These are phyloP conservation scores for Coelastrella sp. DNA, from an alignment of 139 green algal species.

Conservation along the genomic window DNA sequence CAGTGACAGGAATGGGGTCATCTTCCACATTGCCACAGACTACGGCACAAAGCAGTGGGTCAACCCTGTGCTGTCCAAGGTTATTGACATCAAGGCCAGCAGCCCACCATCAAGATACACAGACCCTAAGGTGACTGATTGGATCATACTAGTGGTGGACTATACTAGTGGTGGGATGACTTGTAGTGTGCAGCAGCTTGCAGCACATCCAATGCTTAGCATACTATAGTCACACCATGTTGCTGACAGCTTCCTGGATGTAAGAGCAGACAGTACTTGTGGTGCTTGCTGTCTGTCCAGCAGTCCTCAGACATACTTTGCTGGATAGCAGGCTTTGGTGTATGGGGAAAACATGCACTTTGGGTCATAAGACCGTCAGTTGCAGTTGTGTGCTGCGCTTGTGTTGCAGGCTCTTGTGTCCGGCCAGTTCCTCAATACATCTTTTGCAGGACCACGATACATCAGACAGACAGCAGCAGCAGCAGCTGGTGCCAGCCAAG, in stretches of 20 bases:
- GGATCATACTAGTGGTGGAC: no score
- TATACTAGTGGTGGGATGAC: no score
- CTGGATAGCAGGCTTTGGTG: no score
- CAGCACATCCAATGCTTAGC: no score
- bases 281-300: no score
- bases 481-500: conserved; percentile 62
- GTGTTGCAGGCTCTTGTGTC: conserved; percentile 32
- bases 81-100: conserved; percentile 70
- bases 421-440: conserved; percentile 37
- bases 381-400: not conserved
- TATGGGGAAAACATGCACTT: no score
- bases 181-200: no score
- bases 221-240: not conserved
- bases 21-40: conserved; percentile 64
- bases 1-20: conserved; percentile 81
- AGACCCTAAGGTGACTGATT: conserved; percentile 62
- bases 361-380: no score
- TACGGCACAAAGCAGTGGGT: conserved; percentile 77
- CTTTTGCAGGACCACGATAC: conserved; percentile 33
- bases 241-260: not conserved
- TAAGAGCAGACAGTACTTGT: no score
- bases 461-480: conserved; percentile 76
- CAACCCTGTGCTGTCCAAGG: conserved; percentile 76
- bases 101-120: conserved; percentile 73
- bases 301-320: no score